These are phyloP conservation scores for Histomonas meleagridis DNA, from an alignment of 208 protist species.

Conservation along the genomic window DNA sequence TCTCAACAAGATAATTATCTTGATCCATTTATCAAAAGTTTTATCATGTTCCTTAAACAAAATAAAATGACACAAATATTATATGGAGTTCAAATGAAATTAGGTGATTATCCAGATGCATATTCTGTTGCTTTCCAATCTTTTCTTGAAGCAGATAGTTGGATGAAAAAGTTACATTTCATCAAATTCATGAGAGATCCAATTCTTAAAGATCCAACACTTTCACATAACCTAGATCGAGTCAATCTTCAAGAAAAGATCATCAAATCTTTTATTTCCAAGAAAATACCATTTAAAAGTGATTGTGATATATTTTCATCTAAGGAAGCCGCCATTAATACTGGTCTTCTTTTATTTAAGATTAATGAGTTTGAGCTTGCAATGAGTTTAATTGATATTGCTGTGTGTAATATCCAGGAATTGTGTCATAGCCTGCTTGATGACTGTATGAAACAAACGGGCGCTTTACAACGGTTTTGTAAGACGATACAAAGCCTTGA, in stretches of 20 bases:
- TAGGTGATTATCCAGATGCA: not conserved
- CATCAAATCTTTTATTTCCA: not conserved
- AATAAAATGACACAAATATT: not conserved
- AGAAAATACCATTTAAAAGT: not conserved
- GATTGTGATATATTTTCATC: not conserved
- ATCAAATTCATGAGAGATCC: not conserved
- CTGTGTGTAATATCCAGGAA: not conserved
- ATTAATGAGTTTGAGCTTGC: not conserved
- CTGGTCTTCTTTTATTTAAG: not conserved
- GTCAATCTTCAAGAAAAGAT: not conserved
- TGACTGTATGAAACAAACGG: not conserved
- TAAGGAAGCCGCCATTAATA: not conserved
- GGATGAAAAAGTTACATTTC: not conserved
- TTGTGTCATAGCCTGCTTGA: not conserved
- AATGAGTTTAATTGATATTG: not conserved
- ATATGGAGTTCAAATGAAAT: not conserved
- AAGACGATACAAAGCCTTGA: not conserved
- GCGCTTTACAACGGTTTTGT: not conserved
- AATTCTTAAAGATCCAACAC: not conserved
- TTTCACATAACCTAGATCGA: not conserved
- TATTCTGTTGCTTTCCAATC: not conserved
- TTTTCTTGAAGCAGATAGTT: not conserved
- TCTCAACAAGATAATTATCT: not conserved
- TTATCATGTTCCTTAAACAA: not conserved
- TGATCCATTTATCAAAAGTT: not conserved